Percentiles rank a stretch among this genome's conserved stretches.
Evolutionary conservation across 1,284 basidiomycete species (phyloP).

Genomic region (Paramarasmius palmivorus): DNA sequence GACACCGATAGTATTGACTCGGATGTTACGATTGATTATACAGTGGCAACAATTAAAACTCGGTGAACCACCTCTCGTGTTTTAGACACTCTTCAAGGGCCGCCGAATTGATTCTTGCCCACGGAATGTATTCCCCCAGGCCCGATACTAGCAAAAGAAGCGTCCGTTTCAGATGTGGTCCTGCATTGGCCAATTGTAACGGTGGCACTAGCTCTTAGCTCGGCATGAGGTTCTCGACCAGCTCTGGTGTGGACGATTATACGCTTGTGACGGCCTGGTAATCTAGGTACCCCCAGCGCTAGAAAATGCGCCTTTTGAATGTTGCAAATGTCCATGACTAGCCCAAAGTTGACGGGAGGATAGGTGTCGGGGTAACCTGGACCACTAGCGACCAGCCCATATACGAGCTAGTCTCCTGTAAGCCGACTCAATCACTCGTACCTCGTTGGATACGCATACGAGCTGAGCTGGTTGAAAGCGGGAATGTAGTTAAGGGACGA

Average conservation of each 20-base stretch:
- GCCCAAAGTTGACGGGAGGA: background rate
- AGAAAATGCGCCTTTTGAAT: background rate
- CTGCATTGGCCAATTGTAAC: conserved; percentile 1
- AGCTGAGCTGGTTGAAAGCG: background rate
- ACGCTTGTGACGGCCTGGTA: conserved; percentile 3
- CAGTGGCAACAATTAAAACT: background rate
- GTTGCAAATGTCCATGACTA: conserved; percentile 3
- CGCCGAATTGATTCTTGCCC: conserved; percentile 3
- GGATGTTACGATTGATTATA: too few species aligned
- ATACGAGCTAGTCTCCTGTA: background rate
- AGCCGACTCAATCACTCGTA: too few species aligned
- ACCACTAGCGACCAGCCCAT: background rate
- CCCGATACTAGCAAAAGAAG: conserved; percentile 10
- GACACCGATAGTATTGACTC: too few species aligned
- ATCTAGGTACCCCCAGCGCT: background rate
- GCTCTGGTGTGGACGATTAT: background rate
- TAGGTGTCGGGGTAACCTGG: background rate
- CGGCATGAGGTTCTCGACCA: conserved; percentile 2
- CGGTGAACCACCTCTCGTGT: too few species aligned
- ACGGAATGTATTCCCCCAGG: conserved; percentile 6
- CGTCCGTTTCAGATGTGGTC: background rate
- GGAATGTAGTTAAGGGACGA: background rate
- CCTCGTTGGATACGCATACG: too few species aligned
- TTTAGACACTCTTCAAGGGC: conserved; percentile 1
- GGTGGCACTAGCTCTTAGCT: conserved; percentile 4